Base-by-base conservation (phyloP, 441 rosid genomes). In the Mallotus japonicus region DNA sequence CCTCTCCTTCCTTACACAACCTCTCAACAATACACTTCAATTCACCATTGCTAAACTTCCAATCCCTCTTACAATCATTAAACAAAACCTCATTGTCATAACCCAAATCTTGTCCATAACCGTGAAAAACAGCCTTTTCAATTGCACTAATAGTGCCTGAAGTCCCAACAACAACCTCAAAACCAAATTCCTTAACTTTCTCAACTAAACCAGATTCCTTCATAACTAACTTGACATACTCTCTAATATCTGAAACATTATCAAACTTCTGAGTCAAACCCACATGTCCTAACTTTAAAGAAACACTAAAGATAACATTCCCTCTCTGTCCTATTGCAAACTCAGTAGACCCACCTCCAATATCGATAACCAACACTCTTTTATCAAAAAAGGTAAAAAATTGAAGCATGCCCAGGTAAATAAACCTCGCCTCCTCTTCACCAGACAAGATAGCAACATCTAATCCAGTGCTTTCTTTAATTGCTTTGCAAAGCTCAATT, bases 341-440 rank as follows among this genome's bases (percentile, higher is more conserved):
- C 65, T 90, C 93, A 59, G 93, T 91, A 34, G 93, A 91, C 12
- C 96, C 92, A 69, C 96, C 96, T 60, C 92, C 96, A 54, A 87
- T 87, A 73, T 89, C 96, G 16, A 91, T 75, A 55, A 80, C 79
- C 73, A 91, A 69, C 2, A 79, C 87, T 11, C 79, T 75, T 69
- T 82, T 85, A 22, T 86, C 86, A 72, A 75, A 85, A 47, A 89
- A 80, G 0, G 90, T 87, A 8, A 91, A 53, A 74, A 89, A 89
- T 65, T 91, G 93, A 73, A 87, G 86, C 71, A 86, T 86, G 6
- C 91, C 96, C 65, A 85, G 62, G 65, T 87, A 91, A 68, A 84
- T 81, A 22, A 81, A 79, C 76, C 81, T 82, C 1, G 89, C 91
- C 69, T 91, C 93, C 78, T 89, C 85, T 74, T 89, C 93, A 44